Evolutionary conservation across 2,329 filamentous ascomycete genomes (phyloP), one percentile per base, ranked within the genome.

Genomic region (Hymenoscyphus scutula): DNA sequence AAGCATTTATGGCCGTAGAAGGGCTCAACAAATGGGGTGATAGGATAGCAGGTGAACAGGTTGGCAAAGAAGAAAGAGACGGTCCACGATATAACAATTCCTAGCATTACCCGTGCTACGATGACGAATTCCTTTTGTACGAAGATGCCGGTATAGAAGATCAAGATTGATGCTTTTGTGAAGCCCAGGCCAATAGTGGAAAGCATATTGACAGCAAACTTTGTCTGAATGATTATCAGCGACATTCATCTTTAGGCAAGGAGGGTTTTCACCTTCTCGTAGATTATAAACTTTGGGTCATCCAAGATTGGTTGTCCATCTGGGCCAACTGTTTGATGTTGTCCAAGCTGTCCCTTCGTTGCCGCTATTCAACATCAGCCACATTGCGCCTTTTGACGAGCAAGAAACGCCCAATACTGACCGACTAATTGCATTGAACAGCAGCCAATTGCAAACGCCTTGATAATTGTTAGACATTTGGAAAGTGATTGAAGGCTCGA

Each of bases 201-300:
- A 56, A 56, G 54, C 54, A 56, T 56, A 13, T 56, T 23, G n/a
- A 56, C 17, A 29, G 54, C 54, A 37, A 56, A 56, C 30, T 56
- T 56, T n/a, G 23, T 29, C 54, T 56, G 27, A n/a, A 54, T 15
- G 23, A 30, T 2, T 25, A 23, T 54, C 23, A 54, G 23, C 51
- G 15, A 10, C 34, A 6, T 37, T 37, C 15, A 10, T 37, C 2
- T 37, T 15, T 37, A 37, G 7, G 34, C 32, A 5, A 15, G 34
- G 34, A 15, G 4, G 0, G 15, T 15, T 17, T 29, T 23, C 23
- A 56, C 54, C 29, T 34, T 30, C 27, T 56, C 54, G n/a, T 56
- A 56, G 13, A 32, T 30, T 29, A 56, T 29, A 15, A 56, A 56
- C 15, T 34, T 56, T 15, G 54, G 54, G 23, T 56, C 54, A 34